Evolutionary conservation across 176 grass and related monocot genomes (phyloP), one percentile per base, ranked within the genome.

Genomic region (Bonia amplexicaulis): DNA sequence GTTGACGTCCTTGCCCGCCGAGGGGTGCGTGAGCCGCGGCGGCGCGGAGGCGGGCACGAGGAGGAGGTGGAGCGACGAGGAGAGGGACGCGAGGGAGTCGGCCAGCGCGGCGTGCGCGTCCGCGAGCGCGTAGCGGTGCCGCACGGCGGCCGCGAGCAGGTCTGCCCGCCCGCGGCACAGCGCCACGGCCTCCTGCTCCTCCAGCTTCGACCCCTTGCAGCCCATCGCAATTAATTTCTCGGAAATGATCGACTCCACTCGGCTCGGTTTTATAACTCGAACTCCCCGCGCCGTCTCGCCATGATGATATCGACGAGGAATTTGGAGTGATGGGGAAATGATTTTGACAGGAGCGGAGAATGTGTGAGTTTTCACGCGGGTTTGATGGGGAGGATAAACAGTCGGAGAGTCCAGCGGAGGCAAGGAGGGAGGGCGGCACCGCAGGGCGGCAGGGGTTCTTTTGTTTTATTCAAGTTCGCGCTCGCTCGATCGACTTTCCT

Each of bases 151-250:
- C 1, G 83, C 82, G 9, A 99, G 91, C 37, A 99, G 91, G 85
- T 96, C 93, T 66, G 88, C 82, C 16, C 96, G 90, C 41, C 88
- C 90, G 15, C 93, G 88, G 86, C 96, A 99, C 8, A 92, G 90
- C 39, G 79, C 91, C 51, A 99, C 93, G 1, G 96, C 83, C 80
- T 93, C 84, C 85, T 99, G 93, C 31, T 94, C 59, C 47, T 96
- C 90, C 73, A 99, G 87, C 90, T 99, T 99, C 47, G 96, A 99
- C 17, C 84, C 93, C 20, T 92, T 89, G 86, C 96, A 99, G 9
- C 96, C 96, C 96, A 99, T 98, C 37, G 5, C 61, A 31, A 7
- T 7, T 7, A 12, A 7, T 19, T 2, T 1, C 12, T 4, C 16
- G 20, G 2, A 37, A 71, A 26, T 19, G 46, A 33, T 19, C 17